Percentiles rank a stretch among this genome's conserved stretches.
phyloP scores from a whole-genome alignment of 192 early-diverging fungal species.

The Phlyctochytrium planicorne region DNA sequence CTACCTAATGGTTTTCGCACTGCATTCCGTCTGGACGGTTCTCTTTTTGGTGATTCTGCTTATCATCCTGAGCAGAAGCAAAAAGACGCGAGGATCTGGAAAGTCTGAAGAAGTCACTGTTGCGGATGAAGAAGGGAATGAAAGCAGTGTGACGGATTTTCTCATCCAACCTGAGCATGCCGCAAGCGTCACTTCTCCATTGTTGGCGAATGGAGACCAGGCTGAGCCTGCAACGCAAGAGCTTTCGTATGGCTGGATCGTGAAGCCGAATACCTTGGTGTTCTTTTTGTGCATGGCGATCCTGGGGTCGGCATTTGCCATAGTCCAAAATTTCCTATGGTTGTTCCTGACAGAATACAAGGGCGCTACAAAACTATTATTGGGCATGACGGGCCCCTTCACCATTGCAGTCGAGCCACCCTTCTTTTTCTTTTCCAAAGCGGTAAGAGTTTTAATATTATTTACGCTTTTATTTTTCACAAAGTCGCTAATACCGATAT shows the following conservation, averaged over 20 bases:
- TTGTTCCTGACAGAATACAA: constrained; percentile 1
- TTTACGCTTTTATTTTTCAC: not conserved
- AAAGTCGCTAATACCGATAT: too few species aligned
- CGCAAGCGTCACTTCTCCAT: not conserved
- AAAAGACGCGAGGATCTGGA: not conserved
- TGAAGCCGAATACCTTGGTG: not conserved
- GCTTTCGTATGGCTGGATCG: not conserved
- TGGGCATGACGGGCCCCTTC: constrained; percentile 7
- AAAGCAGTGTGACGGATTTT: not conserved
- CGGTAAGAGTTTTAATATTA: constrained; percentile 2
- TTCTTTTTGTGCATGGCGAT: constrained; percentile 3
- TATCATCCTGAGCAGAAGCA: not conserved
- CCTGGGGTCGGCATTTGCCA: not conserved
- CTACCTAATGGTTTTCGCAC: not conserved
- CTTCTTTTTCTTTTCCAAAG: constrained; percentile 6
- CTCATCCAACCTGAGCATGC: not conserved
- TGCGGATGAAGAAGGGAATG: not conserved
- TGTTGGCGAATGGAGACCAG: not conserved
- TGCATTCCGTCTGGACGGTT: not conserved
- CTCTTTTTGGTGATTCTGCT: not conserved
- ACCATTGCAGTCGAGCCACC: constrained; percentile 4
- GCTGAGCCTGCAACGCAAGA: not conserved
- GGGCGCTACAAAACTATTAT: not conserved
- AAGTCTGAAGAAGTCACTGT: not conserved
- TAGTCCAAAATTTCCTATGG: not conserved